Evolutionary conservation across 2,329 filamentous ascomycete genomes (phyloP), one percentile per base, ranked within the genome.

Genomic region (Talaromyces sp.): DNA sequence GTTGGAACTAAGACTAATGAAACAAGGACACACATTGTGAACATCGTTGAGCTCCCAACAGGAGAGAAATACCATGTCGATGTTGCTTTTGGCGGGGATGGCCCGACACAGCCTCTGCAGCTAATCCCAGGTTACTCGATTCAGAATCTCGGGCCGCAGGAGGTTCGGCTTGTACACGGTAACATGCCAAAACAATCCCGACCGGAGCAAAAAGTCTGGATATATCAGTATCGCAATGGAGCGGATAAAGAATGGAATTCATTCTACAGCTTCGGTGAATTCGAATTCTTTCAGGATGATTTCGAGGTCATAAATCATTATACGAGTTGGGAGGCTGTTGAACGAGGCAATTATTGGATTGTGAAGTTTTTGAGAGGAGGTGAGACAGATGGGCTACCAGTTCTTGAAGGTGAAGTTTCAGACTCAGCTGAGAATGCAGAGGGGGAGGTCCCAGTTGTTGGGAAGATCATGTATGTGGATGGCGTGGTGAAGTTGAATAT

Each of bases 21-120:
- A 17, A 24, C 49, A 5, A 77, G 75, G 70, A 74, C 78, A 14
- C 83, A 86, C 63, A 78, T 85, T 29, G 77, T 84, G 37, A 82
- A 82, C 62, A 81, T 86, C 29, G 74, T 85, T 33, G 77, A 77
- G 1, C 68, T 86, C 7, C 67, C 74, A 24, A 65, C 73, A 3
- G 77, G 74, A 16, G 60, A 69, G 2, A 72, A 75, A 51, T 87
- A 80, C 66, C 72, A 77, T 39, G 61, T 82, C 1, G 85, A 88
- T 62, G 80, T 82, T 4, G 80, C 76, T 2, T 87, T 88, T 61
- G 85, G 85, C 30, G 82, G 84, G 9, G 82, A 86, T 61, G 83
- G 83, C 3, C 74, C 82, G 1, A 85, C 79, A 2, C 67, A 68
- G n/a, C 84, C 85, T 1, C 70, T 87, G 19, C 80, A 77, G 0